Base-by-base conservation (phyloP, 2,329 filamentous ascomycete species). In the Trichophyton simii region DNA sequence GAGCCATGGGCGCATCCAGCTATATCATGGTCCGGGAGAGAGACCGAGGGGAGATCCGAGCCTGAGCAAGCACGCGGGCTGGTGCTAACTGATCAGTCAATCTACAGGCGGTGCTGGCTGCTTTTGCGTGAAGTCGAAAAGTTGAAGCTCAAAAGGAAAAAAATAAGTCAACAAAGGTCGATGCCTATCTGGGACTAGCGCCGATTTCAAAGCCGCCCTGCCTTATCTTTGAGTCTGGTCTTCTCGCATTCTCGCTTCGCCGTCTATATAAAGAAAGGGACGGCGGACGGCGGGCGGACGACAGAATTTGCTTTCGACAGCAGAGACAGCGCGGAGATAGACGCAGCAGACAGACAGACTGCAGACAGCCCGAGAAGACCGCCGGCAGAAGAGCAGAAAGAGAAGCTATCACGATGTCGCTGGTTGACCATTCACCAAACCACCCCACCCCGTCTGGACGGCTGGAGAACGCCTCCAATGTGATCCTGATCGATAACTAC, bases 401-500 rank as follows among this genome's bases (percentile, higher is more conserved):
- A 54, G 31, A 15, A 25, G 22, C 11, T 13, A 31, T 36, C 28
- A 25, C 31, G 28, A 55, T 55, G 52, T 28, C 55, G 9, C 28
- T 87, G 48, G 79, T 87, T 65, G 92, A 96, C 72, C 86, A 96
- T 75, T 96, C 92, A 63, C 91, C 91, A 69, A 73, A 70, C 69
- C 86, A 96, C 74, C 88, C 89, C 63, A 82, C 87, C 65, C 86
- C 87, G 59, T 86, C 86, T 34, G 79, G 85, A 59, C 85, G 86
- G 41, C 80, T 96, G 60, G 74, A 87, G 25, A 91, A 86, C 58
- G 94, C 94, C 28, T 88, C 87, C 62, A 97, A 97, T 75, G 82
- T 99, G 62, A 83, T 99, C 65, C 82, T 99, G 65, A 96, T 99
- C 70, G 94, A 99, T 80, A 99, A 99, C 77, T 99, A 97, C 76